Percentiles rank a stretch among this genome's conserved stretches.
These are phyloP conservation scores for Phytophthora agathidicida DNA, from an alignment of 352 stramenopile genomes.

Conservation along the genomic window DNA sequence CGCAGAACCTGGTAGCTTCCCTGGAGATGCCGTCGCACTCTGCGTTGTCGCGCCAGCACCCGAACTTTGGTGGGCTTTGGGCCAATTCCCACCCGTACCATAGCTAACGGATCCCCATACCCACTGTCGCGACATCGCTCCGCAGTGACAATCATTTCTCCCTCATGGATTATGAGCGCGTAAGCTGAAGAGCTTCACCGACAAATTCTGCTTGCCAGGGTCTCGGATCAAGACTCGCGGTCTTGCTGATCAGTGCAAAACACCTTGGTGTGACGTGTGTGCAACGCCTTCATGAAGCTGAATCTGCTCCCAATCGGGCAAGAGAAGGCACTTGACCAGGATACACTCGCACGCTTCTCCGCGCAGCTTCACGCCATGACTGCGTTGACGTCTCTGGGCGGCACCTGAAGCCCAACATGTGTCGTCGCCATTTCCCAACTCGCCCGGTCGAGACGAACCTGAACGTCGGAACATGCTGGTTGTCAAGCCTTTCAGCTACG, in stretches of 20 bases:
- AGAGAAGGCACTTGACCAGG: constrained; percentile 18
- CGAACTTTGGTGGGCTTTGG: too few species aligned
- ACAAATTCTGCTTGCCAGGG: constrained; percentile 3
- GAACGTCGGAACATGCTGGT: constrained; percentile 25
- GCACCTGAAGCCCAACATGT: not conserved
- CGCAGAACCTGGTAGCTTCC: too few species aligned
- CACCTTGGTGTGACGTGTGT: constrained; percentile 12
- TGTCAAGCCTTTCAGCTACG: constrained; percentile 22
- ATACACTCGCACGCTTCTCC: constrained; percentile 24
- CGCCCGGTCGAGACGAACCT: constrained; percentile 20
- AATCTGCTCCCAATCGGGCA: constrained; percentile 28
- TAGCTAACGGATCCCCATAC: constrained; percentile 2
- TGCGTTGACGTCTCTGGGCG: not conserved
- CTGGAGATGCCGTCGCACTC: too few species aligned
- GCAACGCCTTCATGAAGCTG: constrained; percentile 26
- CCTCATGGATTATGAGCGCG: constrained; percentile 6
- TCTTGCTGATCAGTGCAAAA: not conserved
- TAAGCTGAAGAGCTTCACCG: too few species aligned
- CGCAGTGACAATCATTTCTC: constrained; percentile 22
- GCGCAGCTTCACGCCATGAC: constrained; percentile 1
- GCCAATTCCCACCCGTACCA: too few species aligned
- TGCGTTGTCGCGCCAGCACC: too few species aligned
- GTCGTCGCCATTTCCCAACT: constrained; percentile 27
- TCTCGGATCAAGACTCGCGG: not conserved
- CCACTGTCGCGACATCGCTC: not conserved